Percentiles rank a stretch among this genome's conserved stretches.
These are phyloP conservation scores for Dichotomocladium elegans DNA, from an alignment of 371 early-diverging fungal species.

Conservation along the genomic window DNA sequence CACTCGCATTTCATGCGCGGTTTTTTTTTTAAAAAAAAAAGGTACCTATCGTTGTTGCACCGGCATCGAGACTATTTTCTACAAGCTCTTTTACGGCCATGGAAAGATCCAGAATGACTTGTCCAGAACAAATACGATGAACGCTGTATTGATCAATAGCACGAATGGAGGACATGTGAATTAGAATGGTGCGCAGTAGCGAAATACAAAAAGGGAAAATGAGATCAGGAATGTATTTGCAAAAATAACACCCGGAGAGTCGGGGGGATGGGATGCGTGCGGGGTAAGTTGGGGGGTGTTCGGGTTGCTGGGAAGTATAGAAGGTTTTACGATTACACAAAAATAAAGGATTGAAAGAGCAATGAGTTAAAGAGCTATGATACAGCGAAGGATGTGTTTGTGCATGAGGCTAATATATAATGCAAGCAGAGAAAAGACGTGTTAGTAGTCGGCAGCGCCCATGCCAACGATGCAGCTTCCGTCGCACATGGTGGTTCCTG, in stretches of 20 bases:
- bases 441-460: conserved; percentile 8
- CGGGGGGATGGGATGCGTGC: too few species aligned
- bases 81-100: conserved; percentile 93
- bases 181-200: not conserved
- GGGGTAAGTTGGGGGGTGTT: too few species aligned
- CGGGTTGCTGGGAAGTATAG: too few species aligned
- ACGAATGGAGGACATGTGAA: conserved; percentile 11
- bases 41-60: conserved; percentile 77
- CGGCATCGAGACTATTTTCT: conserved; percentile 97
- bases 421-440: not conserved
- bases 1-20: not conserved
- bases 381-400: too few species aligned
- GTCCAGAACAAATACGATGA: conserved; percentile 85
- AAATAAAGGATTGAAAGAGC: too few species aligned
- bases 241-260: too few species aligned
- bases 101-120: conserved; percentile 87
- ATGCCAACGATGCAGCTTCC: conserved; percentile 9
- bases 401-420: too few species aligned
- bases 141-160: conserved; percentile 48
- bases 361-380: too few species aligned
- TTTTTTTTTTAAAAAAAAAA: not conserved
- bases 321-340: too few species aligned
- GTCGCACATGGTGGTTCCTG: conserved; percentile 2
- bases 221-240: too few species aligned
- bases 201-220: not conserved